Evolutionary conservation across 1,139 yeast species (phyloP).

Genomic region (Blastobotrys capitulatus): DNA sequence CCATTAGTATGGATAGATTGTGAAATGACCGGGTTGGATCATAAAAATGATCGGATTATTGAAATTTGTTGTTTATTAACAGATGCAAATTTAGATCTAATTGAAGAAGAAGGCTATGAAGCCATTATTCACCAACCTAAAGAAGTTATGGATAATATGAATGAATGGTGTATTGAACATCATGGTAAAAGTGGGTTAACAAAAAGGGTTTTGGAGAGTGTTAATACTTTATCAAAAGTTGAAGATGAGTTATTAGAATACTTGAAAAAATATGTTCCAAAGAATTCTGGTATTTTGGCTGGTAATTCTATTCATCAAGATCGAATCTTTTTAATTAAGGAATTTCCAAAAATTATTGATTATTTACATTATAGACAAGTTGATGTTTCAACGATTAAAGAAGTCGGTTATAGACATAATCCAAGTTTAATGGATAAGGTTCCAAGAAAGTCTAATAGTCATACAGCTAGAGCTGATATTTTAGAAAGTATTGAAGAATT

Average conservation of each 20-base stretch:
- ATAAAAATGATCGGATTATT: conserved; percentile 65
- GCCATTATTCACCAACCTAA: conserved; percentile 71
- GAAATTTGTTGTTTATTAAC: conserved; percentile 91
- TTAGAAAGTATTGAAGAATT: conserved; percentile 82
- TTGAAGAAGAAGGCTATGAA: conserved; percentile 70
- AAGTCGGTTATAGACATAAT: conserved; percentile 73
- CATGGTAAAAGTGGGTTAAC: conserved; percentile 79
- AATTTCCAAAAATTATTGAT: conserved; percentile 61
- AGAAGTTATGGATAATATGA: conserved; percentile 63
- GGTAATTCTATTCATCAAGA: conserved; percentile 96
- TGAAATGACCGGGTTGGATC: conserved; percentile 92
- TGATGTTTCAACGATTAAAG: conserved; percentile 83
- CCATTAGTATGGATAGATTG: conserved; percentile 77
- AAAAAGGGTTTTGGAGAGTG: conserved; percentile 54
- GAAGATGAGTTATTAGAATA: conserved; percentile 60
- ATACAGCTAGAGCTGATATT: conserved; percentile 86
- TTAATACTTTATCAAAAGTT: conserved; percentile 52
- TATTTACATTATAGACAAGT: conserved; percentile 77
- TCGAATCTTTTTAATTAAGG: conserved; percentile 73
- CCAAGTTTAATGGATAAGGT: conserved; percentile 48
- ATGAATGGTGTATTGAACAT: conserved; percentile 77
- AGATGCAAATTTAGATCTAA: conserved; percentile 64
- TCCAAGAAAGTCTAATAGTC: conserved; percentile 64
- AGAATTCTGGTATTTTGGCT: conserved; percentile 62
- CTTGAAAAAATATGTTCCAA: conserved; percentile 50